Base-by-base conservation (phyloP, 2,329 filamentous ascomycete genomes). In the Paradendryphiella salina region DNA sequence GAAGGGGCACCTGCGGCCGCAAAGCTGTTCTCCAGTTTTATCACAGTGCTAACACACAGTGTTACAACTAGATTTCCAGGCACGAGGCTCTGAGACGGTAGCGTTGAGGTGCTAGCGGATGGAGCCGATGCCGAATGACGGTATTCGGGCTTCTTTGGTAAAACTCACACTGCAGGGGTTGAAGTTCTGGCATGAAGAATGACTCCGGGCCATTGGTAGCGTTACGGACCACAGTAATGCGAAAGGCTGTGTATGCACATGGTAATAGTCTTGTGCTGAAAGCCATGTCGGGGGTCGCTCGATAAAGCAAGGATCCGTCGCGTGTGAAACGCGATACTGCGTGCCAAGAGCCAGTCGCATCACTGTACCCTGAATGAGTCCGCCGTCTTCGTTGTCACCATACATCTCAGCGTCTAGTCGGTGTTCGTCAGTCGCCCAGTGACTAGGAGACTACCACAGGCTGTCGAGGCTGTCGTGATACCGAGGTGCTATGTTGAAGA, bases 321-420 rank as follows among this genome's bases (percentile, higher is more conserved):
- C 18, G 34, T 21, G 4, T 35, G 54, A 57, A 57, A 57, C 54
- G 28, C 40, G 36, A 41, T 28, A 50, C 28, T 17, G 50, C 28
- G 17, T 31, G 48, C 54, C 54, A 52, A 57, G 52, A 46, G 36
- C 6, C 6, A 14, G 17, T 29, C 33, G 13, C 21, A 40, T 17
- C 18, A 18, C 18, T 26, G 17, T 26, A 6, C 23, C 23, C 23
- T 10, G 5, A 26, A 26, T 26, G 23, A 26, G 8, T 26, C 23
- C 23, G 23, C 23, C 3, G 31, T 33, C 13, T 33, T 15, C 17
- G 18, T 18, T 21, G 17, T 37, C 5, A 11, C 34, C 11, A 37
- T 15, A 13, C n/a, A 14, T 34, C 14, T 34, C 32, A 13, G 34
- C 34, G 2, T 33, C 31, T 33, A 3, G 14, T 15, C 31, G 7